phyloP scores from a whole-genome alignment of 257 asterid genomes.

The Striga asiatica region DNA sequence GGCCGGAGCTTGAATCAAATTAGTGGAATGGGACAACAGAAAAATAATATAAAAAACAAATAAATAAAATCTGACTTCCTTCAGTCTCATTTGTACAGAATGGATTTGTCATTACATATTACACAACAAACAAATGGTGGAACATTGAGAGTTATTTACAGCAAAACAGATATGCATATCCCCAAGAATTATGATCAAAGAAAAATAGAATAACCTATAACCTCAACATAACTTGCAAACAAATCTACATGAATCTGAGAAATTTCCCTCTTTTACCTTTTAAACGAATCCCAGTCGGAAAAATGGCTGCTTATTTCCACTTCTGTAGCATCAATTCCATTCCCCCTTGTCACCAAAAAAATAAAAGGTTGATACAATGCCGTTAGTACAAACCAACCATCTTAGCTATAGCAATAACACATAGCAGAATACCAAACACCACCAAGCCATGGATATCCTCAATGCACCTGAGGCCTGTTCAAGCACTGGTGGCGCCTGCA shows the following conservation, averaged over 20 bases:
- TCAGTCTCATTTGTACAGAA: not conserved
- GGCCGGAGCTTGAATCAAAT: too few relatives aligned
- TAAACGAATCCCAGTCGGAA: constrained; percentile 22
- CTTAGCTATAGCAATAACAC: constrained; percentile 21
- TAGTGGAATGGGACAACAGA: too few relatives aligned
- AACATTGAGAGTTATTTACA: not conserved
- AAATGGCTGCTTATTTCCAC: constrained; percentile 16
- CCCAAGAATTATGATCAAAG: not conserved
- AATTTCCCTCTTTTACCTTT: not conserved
- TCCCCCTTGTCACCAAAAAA: constrained; percentile 21
- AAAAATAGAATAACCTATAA: not conserved
- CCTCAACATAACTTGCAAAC: too few relatives aligned
- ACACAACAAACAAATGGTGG: not conserved
- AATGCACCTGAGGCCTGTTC: constrained; percentile 25
- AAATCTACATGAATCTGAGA: not conserved
- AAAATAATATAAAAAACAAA: not conserved
- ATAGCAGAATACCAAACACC: constrained; percentile 39
- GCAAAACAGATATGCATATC: not conserved
- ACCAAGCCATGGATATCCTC: constrained; percentile 30
- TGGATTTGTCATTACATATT: not conserved
- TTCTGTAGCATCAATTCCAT: constrained; percentile 10
- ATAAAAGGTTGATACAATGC: constrained; percentile 11
- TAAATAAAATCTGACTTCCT: not conserved
- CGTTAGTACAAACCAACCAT: constrained; percentile 22
- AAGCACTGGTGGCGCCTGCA: constrained; percentile 47